Evolutionary conservation across 257 asterid genomes (phyloP).

Genomic region (Anisodus acutangulus): DNA sequence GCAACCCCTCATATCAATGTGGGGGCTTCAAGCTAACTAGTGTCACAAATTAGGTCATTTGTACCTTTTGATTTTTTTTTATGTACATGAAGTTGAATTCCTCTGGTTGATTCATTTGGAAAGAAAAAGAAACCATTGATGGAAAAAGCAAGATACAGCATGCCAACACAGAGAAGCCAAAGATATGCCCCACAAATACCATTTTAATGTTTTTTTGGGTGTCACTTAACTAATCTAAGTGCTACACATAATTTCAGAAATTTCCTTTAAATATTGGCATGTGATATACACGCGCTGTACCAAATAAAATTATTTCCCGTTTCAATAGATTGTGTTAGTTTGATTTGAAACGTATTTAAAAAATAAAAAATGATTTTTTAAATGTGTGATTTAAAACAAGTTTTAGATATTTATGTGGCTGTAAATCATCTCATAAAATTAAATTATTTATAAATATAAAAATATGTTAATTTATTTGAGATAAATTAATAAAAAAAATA

Average conservation of each 20-base stretch:
- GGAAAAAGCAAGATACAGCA: neutral
- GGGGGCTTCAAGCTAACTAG: neutral
- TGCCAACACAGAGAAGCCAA: neutral
- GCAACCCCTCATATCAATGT: neutral
- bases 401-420: too few species aligned
- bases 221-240: neutral
- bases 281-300: neutral
- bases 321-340: too few species aligned
- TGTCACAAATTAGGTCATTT: neutral
- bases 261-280: neutral
- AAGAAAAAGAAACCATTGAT: too few species aligned
- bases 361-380: too few species aligned
- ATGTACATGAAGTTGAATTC: neutral
- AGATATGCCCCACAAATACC: constrained; percentile 6
- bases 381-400: too few species aligned
- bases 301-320: too few species aligned
- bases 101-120: neutral
- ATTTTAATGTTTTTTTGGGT: neutral
- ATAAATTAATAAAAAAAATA: too few species aligned
- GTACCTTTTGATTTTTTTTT: neutral
- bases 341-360: too few species aligned
- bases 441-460: too few species aligned
- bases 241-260: neutral
- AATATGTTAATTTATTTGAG: too few species aligned
- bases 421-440: too few species aligned